phyloP scores from a whole-genome alignment of 228 moss, liverwort and hornwort species.

The Sphagnum fallax region DNA sequence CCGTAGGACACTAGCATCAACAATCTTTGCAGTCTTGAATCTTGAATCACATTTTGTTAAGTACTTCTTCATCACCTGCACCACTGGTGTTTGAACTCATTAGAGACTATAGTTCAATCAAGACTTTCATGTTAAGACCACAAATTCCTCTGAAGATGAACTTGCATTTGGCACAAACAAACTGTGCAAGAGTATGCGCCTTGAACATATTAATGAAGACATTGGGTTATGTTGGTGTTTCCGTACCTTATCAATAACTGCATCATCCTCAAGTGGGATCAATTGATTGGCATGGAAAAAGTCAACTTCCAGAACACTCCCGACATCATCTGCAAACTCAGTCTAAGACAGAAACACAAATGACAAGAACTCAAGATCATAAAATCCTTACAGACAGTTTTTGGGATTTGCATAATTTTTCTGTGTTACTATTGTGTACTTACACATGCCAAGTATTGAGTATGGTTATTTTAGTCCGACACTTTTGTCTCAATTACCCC shows the following conservation, averaged over 20 bases:
- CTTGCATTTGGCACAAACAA: no score
- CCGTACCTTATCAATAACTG: slow-evolving; percentile 34
- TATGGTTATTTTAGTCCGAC: no score
- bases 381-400: background rate
- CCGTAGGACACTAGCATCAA: slow-evolving; percentile 52
- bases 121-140: background rate
- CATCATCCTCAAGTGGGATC: slow-evolving; percentile 42
- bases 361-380: background rate
- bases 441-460: background rate
- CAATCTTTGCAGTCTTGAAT: slow-evolving; percentile 24
- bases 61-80: slow-evolving; percentile 49
- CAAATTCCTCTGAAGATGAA: no score
- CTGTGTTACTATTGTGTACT: background rate
- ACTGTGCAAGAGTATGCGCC: no score
- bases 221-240: no score
- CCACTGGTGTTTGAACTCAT: background rate
- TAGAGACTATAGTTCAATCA: background rate
- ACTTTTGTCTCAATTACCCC: no score
- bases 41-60: slow-evolving; percentile 29
- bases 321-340: slow-evolving; percentile 43
- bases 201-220: no score
- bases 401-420: background rate
- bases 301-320: slow-evolving; percentile 56
- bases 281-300: slow-evolving; percentile 65
- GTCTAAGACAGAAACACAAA: slow-evolving; percentile 16